phyloP scores from a whole-genome alignment of 2,329 filamentous ascomycete species.

The Talaromyces sp. region DNA sequence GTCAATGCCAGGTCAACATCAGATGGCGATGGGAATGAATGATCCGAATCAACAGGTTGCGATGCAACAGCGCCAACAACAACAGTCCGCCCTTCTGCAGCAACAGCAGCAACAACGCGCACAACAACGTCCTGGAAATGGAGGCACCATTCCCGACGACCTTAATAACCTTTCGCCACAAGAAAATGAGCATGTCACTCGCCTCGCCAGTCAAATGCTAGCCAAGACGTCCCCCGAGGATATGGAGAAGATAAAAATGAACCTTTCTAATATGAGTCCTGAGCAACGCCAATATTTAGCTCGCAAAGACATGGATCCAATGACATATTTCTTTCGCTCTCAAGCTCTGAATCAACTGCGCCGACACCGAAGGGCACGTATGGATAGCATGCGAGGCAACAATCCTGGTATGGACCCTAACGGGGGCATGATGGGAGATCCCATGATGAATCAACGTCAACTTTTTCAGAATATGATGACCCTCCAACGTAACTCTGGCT shows the following conservation, averaged over 20 bases:
- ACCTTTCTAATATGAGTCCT: constrained; percentile 49
- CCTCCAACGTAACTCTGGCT: constrained; percentile 40
- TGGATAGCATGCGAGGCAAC: constrained; percentile 38
- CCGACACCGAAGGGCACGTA: constrained; percentile 35
- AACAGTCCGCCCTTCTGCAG: constrained; percentile 33
- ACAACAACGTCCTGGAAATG: constrained; percentile 34
- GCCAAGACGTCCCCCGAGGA: constrained; percentile 48
- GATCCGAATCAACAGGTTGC: constrained; percentile 35
- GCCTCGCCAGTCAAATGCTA: constrained; percentile 52
- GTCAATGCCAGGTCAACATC: constrained; percentile 48
- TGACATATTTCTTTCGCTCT: constrained; percentile 55
- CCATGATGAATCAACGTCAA: constrained; percentile 43
- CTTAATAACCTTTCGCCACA: constrained; percentile 40
- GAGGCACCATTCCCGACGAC: constrained; percentile 36
- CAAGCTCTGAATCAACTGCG: constrained; percentile 50
- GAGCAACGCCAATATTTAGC: constrained; percentile 52
- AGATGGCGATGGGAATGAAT: constrained; percentile 41
- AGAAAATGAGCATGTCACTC: constrained; percentile 49
- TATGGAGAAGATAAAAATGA: constrained; percentile 52
- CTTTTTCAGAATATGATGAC: constrained; percentile 47
- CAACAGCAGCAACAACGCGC: constrained; percentile 32
- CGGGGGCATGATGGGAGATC: constrained; percentile 39
- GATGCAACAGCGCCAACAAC: constrained; percentile 40
- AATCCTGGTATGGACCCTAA: constrained; percentile 34
- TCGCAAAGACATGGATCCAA: constrained; percentile 51